Conservation (phyloP, 148 eudicot species). For the Agrostemma githago region DNA sequence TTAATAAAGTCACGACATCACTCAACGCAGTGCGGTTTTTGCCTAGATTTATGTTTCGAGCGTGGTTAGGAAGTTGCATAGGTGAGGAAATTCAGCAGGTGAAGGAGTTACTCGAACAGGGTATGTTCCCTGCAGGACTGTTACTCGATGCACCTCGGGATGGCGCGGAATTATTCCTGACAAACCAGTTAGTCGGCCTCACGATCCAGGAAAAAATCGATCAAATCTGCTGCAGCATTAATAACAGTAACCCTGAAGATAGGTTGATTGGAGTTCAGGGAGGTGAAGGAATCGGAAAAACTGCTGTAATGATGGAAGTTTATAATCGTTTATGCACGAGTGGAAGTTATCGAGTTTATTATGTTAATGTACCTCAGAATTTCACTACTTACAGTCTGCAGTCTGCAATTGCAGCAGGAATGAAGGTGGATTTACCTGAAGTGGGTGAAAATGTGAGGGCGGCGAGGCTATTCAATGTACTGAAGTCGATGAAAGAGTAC, state of each 20-base stretch:
- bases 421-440: constrained; percentile 12
- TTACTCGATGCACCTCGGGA: constrained; percentile 17
- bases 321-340: constrained; percentile 10
- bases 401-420: constrained; percentile 19
- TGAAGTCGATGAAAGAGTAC: constrained; percentile 2
- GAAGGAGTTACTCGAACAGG: constrained; percentile 13
- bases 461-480: constrained; percentile 8
- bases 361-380: constrained; percentile 19
- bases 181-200: constrained; percentile 11
- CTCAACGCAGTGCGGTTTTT: constrained; percentile 3
- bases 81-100: constrained; percentile 10
- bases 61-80: constrained; percentile 23
- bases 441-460: constrained; percentile 19
- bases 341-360: constrained; percentile 10
- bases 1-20: constrained; percentile 5
- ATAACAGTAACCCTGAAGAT: neutral
- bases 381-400: constrained; percentile 13
- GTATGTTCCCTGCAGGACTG: constrained; percentile 20
- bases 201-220: constrained; percentile 5
- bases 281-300: constrained; percentile 29
- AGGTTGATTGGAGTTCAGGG: constrained; percentile 24
- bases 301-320: constrained; percentile 14
- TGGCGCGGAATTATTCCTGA: constrained; percentile 13
- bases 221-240: constrained; percentile 6
- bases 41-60: constrained; percentile 18